Conservation (phyloP, 805 yeast genomes). For the Candida taoyuanica region DNA sequence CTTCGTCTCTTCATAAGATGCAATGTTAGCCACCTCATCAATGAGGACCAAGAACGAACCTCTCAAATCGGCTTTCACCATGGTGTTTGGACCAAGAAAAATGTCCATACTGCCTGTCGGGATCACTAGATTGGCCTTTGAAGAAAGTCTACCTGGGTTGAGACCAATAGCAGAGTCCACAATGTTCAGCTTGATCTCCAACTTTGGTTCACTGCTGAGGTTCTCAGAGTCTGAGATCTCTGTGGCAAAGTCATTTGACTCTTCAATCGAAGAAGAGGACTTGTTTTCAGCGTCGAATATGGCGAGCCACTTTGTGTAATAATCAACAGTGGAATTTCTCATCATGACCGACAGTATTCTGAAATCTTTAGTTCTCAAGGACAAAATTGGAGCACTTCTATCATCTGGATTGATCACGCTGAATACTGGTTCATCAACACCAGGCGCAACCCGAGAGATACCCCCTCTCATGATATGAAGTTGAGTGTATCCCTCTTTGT, state of each 20-base stretch:
- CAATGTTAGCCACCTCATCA: conserved; percentile 49
- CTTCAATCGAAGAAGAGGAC: conserved; percentile 6
- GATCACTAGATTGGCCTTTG: conserved; percentile 50
- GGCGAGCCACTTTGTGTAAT: conserved; percentile 56
- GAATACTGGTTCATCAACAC: conserved; percentile 28
- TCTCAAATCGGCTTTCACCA: conserved; percentile 43
- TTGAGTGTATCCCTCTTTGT: conserved; percentile 20
- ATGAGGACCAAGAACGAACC: conserved; percentile 50
- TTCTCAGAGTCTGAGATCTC: conserved; percentile 9
- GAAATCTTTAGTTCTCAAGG: conserved; percentile 33
- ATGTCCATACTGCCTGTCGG: conserved; percentile 53
- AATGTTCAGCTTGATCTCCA: conserved; percentile 23
- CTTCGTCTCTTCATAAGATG: conserved; percentile 27
- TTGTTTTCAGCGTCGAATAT: conserved; percentile 32
- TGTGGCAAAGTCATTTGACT: conserved; percentile 2
- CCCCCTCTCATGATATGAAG: conserved; percentile 15
- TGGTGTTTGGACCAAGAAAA: conserved; percentile 31
- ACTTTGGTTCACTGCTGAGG: conserved; percentile 6
- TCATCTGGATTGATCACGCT: conserved; percentile 32
- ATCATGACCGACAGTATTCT: conserved; percentile 39
- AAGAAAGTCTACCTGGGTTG: conserved; percentile 53
- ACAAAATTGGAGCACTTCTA: conserved; percentile 36
- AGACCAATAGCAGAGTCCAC: conserved; percentile 58
- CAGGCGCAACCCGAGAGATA: conserved; percentile 10
- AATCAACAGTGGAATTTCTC: conserved; percentile 47